Evolutionary conservation across 2,329 filamentous ascomycete genomes (phyloP).

Genomic region (Colletotrichum plurivorum): DNA sequence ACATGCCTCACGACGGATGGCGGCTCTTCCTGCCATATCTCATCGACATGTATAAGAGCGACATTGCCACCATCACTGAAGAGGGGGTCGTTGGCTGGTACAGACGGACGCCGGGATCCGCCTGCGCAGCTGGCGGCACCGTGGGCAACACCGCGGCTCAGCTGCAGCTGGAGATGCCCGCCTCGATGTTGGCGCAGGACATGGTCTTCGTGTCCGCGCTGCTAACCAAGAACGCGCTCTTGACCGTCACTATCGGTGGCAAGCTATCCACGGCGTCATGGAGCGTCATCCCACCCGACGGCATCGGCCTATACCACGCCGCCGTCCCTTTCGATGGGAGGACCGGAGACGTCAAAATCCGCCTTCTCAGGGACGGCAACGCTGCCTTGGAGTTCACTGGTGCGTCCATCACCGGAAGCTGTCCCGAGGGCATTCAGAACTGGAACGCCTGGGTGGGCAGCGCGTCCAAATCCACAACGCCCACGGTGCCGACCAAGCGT

Average conservation of each 20-base stretch:
- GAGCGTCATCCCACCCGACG: constrained; percentile 10
- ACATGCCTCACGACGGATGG: constrained; percentile 65
- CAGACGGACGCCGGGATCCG: constrained; percentile 43
- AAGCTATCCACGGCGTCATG: constrained; percentile 30
- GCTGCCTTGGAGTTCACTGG: background rate
- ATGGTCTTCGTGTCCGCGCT: constrained; percentile 45
- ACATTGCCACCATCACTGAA: constrained; percentile 45
- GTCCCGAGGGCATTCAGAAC: constrained; percentile 14
- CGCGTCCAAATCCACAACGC: background rate
- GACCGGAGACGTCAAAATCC: constrained; percentile 44
- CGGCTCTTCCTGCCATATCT: constrained; percentile 62
- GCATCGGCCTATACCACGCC: constrained; percentile 48
- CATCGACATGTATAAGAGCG: constrained; percentile 64
- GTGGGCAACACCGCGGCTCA: constrained; percentile 47
- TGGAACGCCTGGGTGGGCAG: constrained; percentile 33
- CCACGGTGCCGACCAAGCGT: background rate
- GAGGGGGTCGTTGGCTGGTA: constrained; percentile 51
- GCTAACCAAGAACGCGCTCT: constrained; percentile 40
- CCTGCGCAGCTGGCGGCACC: constrained; percentile 48
- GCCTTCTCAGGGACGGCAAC: constrained; percentile 45
- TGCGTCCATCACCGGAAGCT: background rate
- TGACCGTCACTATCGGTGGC: constrained; percentile 46
- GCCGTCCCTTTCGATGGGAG: constrained; percentile 41
- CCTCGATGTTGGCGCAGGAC: constrained; percentile 37
- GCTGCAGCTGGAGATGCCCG: constrained; percentile 42